Evolutionary conservation across 2,329 filamentous ascomycete species (phyloP).

Genomic region (Colletotrichum brevisporum): DNA sequence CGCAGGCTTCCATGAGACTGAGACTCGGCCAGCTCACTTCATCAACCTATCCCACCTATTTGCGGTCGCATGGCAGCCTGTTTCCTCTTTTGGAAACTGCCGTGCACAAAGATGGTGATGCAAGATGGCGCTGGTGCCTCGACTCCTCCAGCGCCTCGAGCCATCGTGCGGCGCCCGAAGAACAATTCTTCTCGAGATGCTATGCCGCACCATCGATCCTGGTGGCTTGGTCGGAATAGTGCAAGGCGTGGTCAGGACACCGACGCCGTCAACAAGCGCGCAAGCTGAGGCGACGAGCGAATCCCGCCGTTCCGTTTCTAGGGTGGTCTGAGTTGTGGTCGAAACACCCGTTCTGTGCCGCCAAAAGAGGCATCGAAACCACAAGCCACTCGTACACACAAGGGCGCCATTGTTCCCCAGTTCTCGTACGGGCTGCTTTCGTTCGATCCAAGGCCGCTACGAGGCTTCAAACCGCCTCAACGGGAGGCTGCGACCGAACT

Average conservation of each 20-base stretch:
- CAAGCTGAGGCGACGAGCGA: conserved; percentile 2
- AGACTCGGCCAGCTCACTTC: too few relatives aligned
- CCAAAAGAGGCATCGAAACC: neutral
- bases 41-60: conserved; percentile 7
- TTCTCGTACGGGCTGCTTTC: neutral
- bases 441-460: too few relatives aligned
- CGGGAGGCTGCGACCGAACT: conserved; percentile 22
- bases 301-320: neutral
- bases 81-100: conserved; percentile 11
- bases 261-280: neutral
- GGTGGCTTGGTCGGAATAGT: conserved; percentile 1
- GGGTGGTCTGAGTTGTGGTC: neutral
- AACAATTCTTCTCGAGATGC: conserved; percentile 12
- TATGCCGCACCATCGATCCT: conserved; percentile 32
- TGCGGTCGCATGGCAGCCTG: conserved; percentile 1
- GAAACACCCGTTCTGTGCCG: neutral
- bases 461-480: conserved; percentile 1
- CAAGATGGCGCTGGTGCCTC: conserved; percentile 17
- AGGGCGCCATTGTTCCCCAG: neutral
- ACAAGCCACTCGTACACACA: neutral
- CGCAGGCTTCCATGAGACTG: neutral
- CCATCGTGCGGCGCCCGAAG: conserved; percentile 27
- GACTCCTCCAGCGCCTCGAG: neutral
- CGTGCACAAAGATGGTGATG: conserved; percentile 24
- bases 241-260: neutral